Conservation (phyloP, 106 monocot species). For the Dendrobium officinale region DNA sequence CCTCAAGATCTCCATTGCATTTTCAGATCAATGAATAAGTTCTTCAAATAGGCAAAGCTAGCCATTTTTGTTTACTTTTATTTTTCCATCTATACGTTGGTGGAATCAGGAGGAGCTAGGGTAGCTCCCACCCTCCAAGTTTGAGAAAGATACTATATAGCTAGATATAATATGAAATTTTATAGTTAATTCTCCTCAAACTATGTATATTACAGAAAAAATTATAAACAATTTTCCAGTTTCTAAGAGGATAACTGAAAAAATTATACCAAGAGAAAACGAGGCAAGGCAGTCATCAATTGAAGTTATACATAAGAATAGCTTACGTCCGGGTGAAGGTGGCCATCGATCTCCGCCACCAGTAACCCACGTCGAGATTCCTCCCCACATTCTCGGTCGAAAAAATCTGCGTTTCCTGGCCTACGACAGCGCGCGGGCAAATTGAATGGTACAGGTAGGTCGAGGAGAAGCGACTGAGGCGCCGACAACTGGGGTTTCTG, state of each 20-base stretch:
- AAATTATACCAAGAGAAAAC: neutral
- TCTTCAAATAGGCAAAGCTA: no score
- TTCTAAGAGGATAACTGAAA: neutral
- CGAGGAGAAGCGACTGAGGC: constrained; percentile 21
- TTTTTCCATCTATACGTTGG: no score
- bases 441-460: constrained; percentile 18
- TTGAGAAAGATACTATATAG: no score
- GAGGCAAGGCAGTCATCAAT: neutral
- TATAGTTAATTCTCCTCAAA: no score
- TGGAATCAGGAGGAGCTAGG: no score
- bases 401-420: neutral
- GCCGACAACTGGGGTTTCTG: constrained; percentile 26
- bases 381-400: constrained; percentile 6
- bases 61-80: no score
- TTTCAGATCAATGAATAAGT: no score
- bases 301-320: neutral
- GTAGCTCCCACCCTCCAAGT: no score
- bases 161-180: no score
- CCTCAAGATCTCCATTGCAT: no score
- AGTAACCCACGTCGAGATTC: neutral
- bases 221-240: neutral
- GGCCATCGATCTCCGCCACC: constrained; percentile 48
- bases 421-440: constrained; percentile 11
- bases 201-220: neutral
- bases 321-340: constrained; percentile 64